Percentiles rank a stretch among this genome's conserved stretches.
phyloP scores from a whole-genome alignment of 352 stramenopile genomes.

The Globisporangium ultimum region DNA sequence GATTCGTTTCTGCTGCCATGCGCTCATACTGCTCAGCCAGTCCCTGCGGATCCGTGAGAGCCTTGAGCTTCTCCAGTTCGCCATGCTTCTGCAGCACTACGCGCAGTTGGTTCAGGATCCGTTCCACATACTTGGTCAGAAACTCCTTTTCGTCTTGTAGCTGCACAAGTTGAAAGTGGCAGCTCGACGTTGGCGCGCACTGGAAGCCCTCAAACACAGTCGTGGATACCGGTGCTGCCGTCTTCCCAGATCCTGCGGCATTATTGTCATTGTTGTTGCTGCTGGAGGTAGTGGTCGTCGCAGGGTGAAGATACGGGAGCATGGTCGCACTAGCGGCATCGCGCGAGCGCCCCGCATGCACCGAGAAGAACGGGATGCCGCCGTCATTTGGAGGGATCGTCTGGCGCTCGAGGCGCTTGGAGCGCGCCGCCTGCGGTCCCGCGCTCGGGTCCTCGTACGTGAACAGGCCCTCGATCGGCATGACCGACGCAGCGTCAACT shows the following conservation, averaged over 20 bases:
- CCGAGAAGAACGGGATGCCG: not conserved
- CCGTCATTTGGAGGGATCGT: constrained; percentile 11
- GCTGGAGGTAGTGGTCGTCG: not conserved
- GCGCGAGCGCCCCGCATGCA: not conserved
- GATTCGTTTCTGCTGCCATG: constrained; percentile 9
- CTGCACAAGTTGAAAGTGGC: constrained; percentile 38
- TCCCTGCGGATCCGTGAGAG: constrained; percentile 32
- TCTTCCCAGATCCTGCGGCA: not conserved
- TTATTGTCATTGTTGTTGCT: not conserved
- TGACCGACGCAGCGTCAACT: not conserved
- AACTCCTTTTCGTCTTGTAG: constrained; percentile 65
- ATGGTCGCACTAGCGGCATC: not conserved
- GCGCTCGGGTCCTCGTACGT: constrained; percentile 9
- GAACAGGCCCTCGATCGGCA: not conserved
- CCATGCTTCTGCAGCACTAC: constrained; percentile 57
- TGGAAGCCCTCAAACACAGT: constrained; percentile 4
- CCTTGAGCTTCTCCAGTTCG: constrained; percentile 71
- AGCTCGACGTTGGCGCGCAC: constrained; percentile 19
- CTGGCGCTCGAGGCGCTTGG: constrained; percentile 21
- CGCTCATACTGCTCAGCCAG: constrained; percentile 11
- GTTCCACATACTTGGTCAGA: constrained; percentile 61
- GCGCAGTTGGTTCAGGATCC: constrained; percentile 59
- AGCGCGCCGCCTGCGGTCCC: constrained; percentile 17
- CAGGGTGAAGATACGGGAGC: too few relatives aligned
- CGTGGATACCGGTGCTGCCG: not conserved